Evolutionary conservation across 2,329 filamentous ascomycete species (phyloP), one percentile per base, ranked within the genome.

Genomic region (Aspergillus intermedius): DNA sequence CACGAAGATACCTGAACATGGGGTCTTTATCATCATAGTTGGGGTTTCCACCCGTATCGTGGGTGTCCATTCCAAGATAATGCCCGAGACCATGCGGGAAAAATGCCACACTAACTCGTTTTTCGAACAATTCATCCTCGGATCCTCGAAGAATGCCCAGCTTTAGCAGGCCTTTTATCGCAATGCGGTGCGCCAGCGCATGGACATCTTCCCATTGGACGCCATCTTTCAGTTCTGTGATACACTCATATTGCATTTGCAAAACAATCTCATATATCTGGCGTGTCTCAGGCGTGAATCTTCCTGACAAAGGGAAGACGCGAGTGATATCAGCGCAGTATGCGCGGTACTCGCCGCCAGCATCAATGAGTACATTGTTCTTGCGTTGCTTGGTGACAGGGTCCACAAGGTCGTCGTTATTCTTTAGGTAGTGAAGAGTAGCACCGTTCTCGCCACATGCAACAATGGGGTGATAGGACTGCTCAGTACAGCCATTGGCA

Each of bases 321-420:
- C 91, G 82, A 0, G 93, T 97, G 23, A 97, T 83, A 67, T 97
- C 91, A 49, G 86, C 87, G 25, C 89, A 89, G 66, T 98, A 97
- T 58, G 86, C 84, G 44, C 83, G 73, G 70, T 83, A 95, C 68
- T 97, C 91, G 56, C 84, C 86, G 2, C 89, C 91, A 1, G 91
- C 91, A 64, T 98, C 91, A 4, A 98, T 75, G 17, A 94, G 83
- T 28, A 97, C 73, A 25, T 91, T 77, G 61, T 91, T 82, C 49
- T 84, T 79, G 25, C 62, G 66, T 47, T 60, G 49, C 30, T 68
- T 60, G 2, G 67, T 69, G 3, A 23, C 45, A 2, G 57, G 50
- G 22, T 84, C 82, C 2, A 72, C 71, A 15, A 97, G 78, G 1
- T 82, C 70, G 58, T 86, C 79, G 60, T 94, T 78, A 64, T 98